Conservation (phyloP, 2,329 filamentous ascomycete genomes). For the Botrytis cinerea region DNA sequence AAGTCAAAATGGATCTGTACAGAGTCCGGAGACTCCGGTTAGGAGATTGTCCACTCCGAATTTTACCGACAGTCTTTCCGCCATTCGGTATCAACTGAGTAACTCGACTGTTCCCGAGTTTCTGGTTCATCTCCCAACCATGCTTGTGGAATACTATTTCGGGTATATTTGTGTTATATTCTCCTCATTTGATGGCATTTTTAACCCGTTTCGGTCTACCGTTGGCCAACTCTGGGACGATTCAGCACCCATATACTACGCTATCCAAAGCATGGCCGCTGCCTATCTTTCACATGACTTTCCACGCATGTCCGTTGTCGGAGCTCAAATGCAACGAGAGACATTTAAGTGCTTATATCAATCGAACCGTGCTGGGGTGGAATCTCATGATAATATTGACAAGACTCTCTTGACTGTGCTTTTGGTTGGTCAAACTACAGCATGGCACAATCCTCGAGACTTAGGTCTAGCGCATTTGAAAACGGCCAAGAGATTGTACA, state of each 20-base stretch:
- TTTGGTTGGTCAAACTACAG: conserved; percentile 59
- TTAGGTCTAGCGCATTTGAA: conserved; percentile 47
- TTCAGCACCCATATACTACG: conserved; percentile 60
- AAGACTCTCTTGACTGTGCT: conserved; percentile 58
- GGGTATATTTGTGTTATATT: conserved; percentile 62
- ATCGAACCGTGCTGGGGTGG: conserved; percentile 52
- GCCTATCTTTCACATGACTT: conserved; percentile 61
- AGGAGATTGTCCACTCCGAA: background rate
- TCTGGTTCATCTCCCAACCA: conserved; percentile 46
- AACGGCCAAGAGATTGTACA: conserved; percentile 38
- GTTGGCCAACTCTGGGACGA: conserved; percentile 58
- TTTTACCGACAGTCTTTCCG: conserved; percentile 34
- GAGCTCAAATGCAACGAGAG: conserved; percentile 51
- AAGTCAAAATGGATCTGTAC: background rate
- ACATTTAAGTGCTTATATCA: conserved; percentile 43
- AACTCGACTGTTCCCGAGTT: conserved; percentile 37
- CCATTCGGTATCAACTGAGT: conserved; percentile 37
- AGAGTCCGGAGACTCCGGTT: background rate
- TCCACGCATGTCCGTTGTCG: conserved; percentile 53
- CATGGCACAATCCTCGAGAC: conserved; percentile 59
- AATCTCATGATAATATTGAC: conserved; percentile 51
- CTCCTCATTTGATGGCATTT: conserved; percentile 63
- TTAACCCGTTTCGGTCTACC: conserved; percentile 62
- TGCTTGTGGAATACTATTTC: conserved; percentile 64
- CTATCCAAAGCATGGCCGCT: conserved; percentile 65